Evolutionary conservation across 805 yeast genomes (phyloP).

Genomic region (Sugiyamaella lignohabitans): DNA sequence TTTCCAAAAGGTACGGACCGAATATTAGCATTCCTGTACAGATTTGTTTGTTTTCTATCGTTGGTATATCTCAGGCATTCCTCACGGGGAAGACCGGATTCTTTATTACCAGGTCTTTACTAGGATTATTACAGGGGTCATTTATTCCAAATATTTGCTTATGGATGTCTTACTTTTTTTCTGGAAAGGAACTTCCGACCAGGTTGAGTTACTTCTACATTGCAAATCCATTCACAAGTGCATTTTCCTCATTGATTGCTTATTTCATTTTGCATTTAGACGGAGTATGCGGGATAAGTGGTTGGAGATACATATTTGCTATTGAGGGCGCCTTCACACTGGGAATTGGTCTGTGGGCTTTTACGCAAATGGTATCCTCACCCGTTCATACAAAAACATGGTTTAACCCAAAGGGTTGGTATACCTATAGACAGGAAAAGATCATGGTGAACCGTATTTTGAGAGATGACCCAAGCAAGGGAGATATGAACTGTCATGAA

Average conservation of each 20-base stretch:
- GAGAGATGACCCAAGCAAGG: conserved; percentile 58
- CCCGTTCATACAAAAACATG: conserved; percentile 43
- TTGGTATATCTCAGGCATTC: conserved; percentile 46
- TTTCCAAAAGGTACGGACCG: conserved; percentile 58
- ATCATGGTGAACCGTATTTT: conserved; percentile 53
- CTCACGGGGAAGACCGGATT: conserved; percentile 39
- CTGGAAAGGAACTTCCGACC: conserved; percentile 47
- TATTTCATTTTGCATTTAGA: conserved; percentile 47
- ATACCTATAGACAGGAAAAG: conserved; percentile 48
- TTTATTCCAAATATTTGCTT: conserved; percentile 54
- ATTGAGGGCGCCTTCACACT: conserved; percentile 54
- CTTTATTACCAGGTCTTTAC: conserved; percentile 42
- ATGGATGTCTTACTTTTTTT: conserved; percentile 60
- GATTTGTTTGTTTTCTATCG: conserved; percentile 48
- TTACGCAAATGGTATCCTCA: conserved; percentile 46
- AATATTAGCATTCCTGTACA: conserved; percentile 59
- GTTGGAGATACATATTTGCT: conserved; percentile 60
- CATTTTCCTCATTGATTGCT: conserved; percentile 40
- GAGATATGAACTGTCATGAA: conserved; percentile 59
- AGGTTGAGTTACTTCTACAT: conserved; percentile 53
- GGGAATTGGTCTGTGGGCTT: conserved; percentile 40
- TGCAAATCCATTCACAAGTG: conserved; percentile 41
- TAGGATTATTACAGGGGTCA: conserved; percentile 57
- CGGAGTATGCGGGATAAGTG: conserved; percentile 37
- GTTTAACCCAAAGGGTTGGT: conserved; percentile 46